Conservation (phyloP, 2,329 filamentous ascomycete species). For the Fusarium duplospermum region DNA sequence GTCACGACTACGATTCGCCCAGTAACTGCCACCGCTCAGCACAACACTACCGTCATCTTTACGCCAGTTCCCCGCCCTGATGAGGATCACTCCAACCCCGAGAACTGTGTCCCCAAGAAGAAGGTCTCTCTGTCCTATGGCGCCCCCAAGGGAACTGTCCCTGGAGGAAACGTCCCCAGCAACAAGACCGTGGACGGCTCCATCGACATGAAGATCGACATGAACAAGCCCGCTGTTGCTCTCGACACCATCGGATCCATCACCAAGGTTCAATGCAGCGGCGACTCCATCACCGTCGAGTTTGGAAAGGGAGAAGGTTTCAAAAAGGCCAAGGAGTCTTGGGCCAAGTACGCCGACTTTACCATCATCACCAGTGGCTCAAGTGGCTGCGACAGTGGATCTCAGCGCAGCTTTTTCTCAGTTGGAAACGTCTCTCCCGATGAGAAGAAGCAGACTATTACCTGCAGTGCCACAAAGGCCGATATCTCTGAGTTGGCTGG, state of each 20-base stretch:
- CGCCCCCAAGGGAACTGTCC: not conserved
- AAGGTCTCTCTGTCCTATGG: conserved; percentile 24
- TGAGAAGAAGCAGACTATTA: conserved; percentile 42
- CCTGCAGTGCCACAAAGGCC: not conserved
- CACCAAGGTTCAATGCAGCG: conserved; percentile 18
- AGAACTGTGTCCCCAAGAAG: conserved; percentile 24
- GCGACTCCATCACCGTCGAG: conserved; percentile 15
- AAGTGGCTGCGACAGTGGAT: conserved; percentile 53
- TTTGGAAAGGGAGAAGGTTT: conserved; percentile 21
- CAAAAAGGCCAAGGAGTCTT: conserved; percentile 17
- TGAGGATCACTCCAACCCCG: conserved; percentile 8
- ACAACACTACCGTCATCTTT: conserved; percentile 16
- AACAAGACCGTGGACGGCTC: conserved; percentile 2
- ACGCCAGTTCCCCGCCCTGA: conserved; percentile 18
- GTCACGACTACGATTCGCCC: not conserved
- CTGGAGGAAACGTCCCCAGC: not conserved
- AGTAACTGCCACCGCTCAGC: not conserved
- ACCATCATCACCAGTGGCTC: conserved; percentile 57
- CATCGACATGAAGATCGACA: conserved; percentile 29
- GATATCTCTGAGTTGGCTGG: conserved; percentile 5
- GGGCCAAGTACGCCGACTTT: conserved; percentile 36
- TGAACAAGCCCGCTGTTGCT: conserved; percentile 30
- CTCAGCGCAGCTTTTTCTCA: conserved; percentile 55
- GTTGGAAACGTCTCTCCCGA: conserved; percentile 46
- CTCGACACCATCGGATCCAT: conserved; percentile 30